Conservation (phyloP, 129 eudicot species). For the Dittrichia graveolens region DNA sequence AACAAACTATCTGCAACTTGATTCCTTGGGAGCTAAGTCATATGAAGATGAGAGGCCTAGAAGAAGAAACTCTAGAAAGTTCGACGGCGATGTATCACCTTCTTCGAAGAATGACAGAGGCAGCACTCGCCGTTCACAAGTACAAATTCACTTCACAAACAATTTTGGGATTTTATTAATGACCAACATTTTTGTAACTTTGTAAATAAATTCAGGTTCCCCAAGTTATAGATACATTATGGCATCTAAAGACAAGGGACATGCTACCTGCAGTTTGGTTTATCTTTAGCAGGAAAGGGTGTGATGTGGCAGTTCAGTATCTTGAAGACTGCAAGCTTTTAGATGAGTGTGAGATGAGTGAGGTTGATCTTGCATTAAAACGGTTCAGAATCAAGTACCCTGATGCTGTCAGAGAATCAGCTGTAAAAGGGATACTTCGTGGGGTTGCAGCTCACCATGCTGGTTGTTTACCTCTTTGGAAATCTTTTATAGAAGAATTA, state of each 20-base stretch:
- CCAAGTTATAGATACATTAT: constrained; percentile 83
- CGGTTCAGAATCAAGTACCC: constrained; percentile 77
- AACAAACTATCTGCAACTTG: constrained; percentile 62
- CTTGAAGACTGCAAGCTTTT: constrained; percentile 69
- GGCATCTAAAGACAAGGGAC: constrained; percentile 73
- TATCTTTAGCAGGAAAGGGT: constrained; percentile 98
- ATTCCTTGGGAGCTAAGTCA: constrained; percentile 51
- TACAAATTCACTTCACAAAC: constrained; percentile 30
- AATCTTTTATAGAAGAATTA: constrained; percentile 92
- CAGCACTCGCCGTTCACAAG: constrained; percentile 76
- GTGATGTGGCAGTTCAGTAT: constrained; percentile 95
- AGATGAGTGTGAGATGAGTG: constrained; percentile 79
- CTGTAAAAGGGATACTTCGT: constrained; percentile 84
- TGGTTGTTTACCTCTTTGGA: constrained; percentile 97
- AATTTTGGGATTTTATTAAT: not conserved
- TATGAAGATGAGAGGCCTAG: constrained; percentile 65
- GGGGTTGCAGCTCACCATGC: constrained; percentile 99
- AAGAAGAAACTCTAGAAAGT: constrained; percentile 71
- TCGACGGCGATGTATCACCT: constrained; percentile 51
- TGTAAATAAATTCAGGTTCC: constrained; percentile 59
- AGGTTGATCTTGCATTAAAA: constrained; percentile 84
- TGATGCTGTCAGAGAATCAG: constrained; percentile 87
- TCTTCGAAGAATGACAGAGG: constrained; percentile 71
- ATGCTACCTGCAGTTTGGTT: constrained; percentile 99
- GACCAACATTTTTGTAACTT: constrained; percentile 12